Base-by-base conservation (phyloP, 257 asterid species). In the Petrea volubilis region DNA sequence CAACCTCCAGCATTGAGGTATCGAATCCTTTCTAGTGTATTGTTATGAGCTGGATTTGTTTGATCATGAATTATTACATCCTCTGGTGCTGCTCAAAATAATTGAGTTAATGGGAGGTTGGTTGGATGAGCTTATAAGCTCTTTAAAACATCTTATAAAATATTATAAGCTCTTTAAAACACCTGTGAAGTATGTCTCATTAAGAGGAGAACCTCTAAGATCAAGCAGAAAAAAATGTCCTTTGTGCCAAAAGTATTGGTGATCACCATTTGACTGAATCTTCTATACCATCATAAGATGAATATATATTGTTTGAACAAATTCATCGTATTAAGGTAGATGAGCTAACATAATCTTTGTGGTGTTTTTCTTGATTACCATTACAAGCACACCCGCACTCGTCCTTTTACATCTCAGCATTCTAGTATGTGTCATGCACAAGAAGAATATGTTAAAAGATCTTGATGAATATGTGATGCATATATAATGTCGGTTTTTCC, bases 251-350 rank as follows among this genome's bases (percentile, higher is more conserved):
- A 18, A 21, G 33, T 28, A 65, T 50, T 46, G 15, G 23, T 18
- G 33, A 67, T 12, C 38, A 33, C 40, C 38, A 4, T 14, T 25
- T 2, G 58, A 31, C 29, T 29, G 59, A 51, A 6, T 27, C 11
- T 15, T 4, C 18, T 41, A 27, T 69, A 28, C 50, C 43, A 12
- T 55, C 7, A n/a, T 23, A 33, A 66, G 61, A 46, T 36, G 25
- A n/a, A 10, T 66, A 60, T 34, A 7, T 17, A 11, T n/a, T n/a
- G 34, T 47, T 25, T 65, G 33, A 52, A 73, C 51, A 44, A 74
- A 47, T 10, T 38, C 36, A 40, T 28, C 55, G 53, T 9, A 57
- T 44, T 53, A 66, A 74, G 47, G 50, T 46, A 52, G 65, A 57
- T 21, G 9, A 25, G 28, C 12, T 60, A 31, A n/a, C 9, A 27